Evolutionary conservation across 2,329 filamentous ascomycete genomes (phyloP), one percentile per base, ranked within the genome.

Genomic region (Penicillium corylophilum): DNA sequence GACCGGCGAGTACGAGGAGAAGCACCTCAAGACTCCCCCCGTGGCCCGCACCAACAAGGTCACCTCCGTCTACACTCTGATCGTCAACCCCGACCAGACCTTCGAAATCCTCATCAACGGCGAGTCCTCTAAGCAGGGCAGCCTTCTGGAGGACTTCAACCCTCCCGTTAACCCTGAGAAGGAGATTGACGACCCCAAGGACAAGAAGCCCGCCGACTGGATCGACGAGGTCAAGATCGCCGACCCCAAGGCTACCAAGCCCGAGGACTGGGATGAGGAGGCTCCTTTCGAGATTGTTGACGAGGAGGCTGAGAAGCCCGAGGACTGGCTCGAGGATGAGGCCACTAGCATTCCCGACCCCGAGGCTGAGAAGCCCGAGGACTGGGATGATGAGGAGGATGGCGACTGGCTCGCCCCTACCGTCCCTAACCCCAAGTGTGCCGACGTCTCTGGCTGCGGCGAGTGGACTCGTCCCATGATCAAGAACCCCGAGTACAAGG

Each of bases 371-470:
- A 99, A 97, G 87, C 94, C 94, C 57, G 92, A 96, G 78, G 94
- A 97, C 73, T 99, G 94, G 94, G 93, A 96, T 78, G 93, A 99
- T 54, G 94, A 99, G 80, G 94, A 99, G 80, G 94, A 99, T 74
- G 94, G 94, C 74, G 94, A 99, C 80, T 99, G 92, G 91, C 75
- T 95, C 63, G 79, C 92, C 46, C 94, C 93, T 52, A 91, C 86
- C 49, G 85, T 99, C 49, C 83, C 90, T 72, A 97, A 99, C 85
- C 89, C 93, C 75, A 96, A 96, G 85, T 97, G 94, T 71, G 84
- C 86, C 60, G 93, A 97, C 53, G 89, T 80, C 62, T 92, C 93
- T 78, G 94, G 94, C 69, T 97, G 94, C 75, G 94, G 94, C 67
- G 84, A 88, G 67, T 99, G 94, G 94, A 82, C 86, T 66, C 85